Base-by-base conservation (phyloP, 148 eudicot species). In the Polygonum maritimum region DNA sequence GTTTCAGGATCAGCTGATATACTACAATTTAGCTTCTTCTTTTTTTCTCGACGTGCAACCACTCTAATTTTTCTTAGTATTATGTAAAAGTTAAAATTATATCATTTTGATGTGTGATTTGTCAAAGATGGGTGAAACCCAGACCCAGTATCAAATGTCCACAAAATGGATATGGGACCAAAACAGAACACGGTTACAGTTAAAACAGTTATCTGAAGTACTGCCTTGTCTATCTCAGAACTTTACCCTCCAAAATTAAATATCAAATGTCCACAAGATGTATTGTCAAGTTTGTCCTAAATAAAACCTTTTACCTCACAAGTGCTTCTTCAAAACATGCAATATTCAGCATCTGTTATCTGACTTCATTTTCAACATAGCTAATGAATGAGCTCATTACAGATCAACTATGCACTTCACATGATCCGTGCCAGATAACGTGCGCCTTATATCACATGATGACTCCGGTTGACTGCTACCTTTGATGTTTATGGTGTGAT, bases 401-500 rank as follows among this genome's bases (percentile, higher is more conserved):
- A 57, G 35, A 51, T 51, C 55, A 51, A 51, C 7, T 14, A 57
- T 21, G 63, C 9, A 12, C 2, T 57, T 57, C 33, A 57, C 21
- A 3, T 57, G 33, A 4, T 54, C 58, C 4, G 33, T 21, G 5
- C 31, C 63, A 7, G 44, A 69, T 39, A 36, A 35, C 19, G 4
- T 31, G 40, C 14, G 72, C 72, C 48, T 16, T 38, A 4, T n/a
- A 70, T 39, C 73, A 70, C 14, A 44, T n/a, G 26, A 72, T 6
- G 36, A 1, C 71, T 35, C 44, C 18, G 16, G 18, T 9, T 11
- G 7, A 9, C 38, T 14, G 52, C 15, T 72, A 45, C 2, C 36
- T n/a, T 39, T 72, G 19, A 18, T 19, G 33, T 19, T 72, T 72
- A 72, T 41, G 19, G 2, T 45, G 78, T 84, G 84, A 70, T 81